A percentile compares a stretch with the other conserved stretches of the same genome.
Evolutionary conservation across 768 basidiomycete genomes (phyloP).

Genomic region (Leccinum variicolor): DNA sequence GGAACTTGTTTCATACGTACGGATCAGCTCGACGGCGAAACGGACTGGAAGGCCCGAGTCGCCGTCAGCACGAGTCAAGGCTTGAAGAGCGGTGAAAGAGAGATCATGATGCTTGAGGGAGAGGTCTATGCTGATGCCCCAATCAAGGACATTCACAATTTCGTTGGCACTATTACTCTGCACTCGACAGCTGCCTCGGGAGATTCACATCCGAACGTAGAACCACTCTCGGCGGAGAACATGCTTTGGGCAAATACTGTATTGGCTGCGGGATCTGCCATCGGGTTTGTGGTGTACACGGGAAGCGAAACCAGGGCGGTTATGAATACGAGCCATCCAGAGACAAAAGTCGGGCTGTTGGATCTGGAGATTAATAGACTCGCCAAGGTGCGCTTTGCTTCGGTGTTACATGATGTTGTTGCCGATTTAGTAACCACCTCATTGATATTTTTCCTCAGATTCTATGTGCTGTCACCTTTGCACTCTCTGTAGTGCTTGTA

Average conservation of each 20-base stretch:
- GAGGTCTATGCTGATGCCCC: slow-evolving; percentile 96
- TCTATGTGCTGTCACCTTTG: slow-evolving; percentile 91
- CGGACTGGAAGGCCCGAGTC: slow-evolving; percentile 96
- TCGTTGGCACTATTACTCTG: slow-evolving; percentile 88
- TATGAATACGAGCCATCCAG: slow-evolving; percentile 97
- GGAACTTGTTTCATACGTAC: slow-evolving; percentile 98
- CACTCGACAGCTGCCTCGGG: slow-evolving; percentile 36
- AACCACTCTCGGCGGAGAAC: slow-evolving; percentile 93
- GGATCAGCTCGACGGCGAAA: slow-evolving; percentile 97
- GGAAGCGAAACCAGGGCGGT: slow-evolving; percentile 94
- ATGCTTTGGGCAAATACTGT: slow-evolving; percentile 98
- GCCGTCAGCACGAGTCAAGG: slow-evolving; percentile 48
- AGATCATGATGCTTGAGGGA: slow-evolving; percentile 65
- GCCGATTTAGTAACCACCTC: background rate
- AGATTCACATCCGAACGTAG: slow-evolving; percentile 52
- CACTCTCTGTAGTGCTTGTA: slow-evolving; percentile 85
- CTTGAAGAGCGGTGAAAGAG: slow-evolving; percentile 38
- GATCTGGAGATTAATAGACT: slow-evolving; percentile 94
- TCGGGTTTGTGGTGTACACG: slow-evolving; percentile 93
- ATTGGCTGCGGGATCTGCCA: slow-evolving; percentile 88
- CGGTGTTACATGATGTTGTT: background rate
- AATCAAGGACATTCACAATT: slow-evolving; percentile 94
- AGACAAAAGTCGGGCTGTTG: slow-evolving; percentile 88
- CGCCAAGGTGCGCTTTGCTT: slow-evolving; percentile 66
- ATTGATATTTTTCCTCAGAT: slow-evolving; percentile 50